These are phyloP conservation scores for Dryas drummondii DNA, from an alignment of 306 rosid species.

Conservation along the genomic window DNA sequence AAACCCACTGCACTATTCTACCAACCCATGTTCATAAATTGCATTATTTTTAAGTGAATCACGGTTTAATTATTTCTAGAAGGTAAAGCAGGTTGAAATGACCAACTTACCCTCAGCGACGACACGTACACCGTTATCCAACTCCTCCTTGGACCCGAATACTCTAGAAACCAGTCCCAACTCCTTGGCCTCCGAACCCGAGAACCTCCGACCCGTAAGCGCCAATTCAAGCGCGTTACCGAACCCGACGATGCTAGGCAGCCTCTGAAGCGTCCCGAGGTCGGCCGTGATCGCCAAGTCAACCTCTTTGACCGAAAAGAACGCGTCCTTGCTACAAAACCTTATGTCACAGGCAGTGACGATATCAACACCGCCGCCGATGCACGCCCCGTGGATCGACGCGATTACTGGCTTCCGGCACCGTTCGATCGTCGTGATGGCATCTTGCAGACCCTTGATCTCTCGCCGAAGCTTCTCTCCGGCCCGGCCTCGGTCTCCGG, in stretches of 20 bases:
- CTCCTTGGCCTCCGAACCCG: conserved; percentile 71
- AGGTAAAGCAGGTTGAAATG: neutral
- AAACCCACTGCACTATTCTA: too few species aligned
- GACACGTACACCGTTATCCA: conserved; percentile 43
- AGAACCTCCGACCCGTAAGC: conserved; percentile 69
- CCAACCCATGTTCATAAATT: too few species aligned
- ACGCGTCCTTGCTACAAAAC: conserved; percentile 66
- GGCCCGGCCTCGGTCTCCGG: conserved; percentile 45
- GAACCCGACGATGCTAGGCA: conserved; percentile 70
- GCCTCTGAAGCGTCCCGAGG: conserved; percentile 80
- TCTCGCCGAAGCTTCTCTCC: conserved; percentile 65
- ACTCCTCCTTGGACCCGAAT: conserved; percentile 46
- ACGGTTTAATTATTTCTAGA: neutral
- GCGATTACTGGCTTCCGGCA: conserved; percentile 91
- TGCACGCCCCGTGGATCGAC: conserved; percentile 70
- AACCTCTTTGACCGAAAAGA: conserved; percentile 84
- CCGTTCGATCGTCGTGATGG: conserved; percentile 68
- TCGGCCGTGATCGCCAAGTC: conserved; percentile 84
- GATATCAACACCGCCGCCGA: conserved; percentile 78
- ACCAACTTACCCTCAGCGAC: conserved; percentile 51
- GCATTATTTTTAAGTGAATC: neutral
- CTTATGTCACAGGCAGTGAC: conserved; percentile 82
- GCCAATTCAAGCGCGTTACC: conserved; percentile 82
- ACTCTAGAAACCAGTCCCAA: conserved; percentile 62
- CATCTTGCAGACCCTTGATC: conserved; percentile 62